These are phyloP conservation scores for Sequoia sempervirens DNA, from an alignment of 75 land plant genomes.

Conservation along the genomic window DNA sequence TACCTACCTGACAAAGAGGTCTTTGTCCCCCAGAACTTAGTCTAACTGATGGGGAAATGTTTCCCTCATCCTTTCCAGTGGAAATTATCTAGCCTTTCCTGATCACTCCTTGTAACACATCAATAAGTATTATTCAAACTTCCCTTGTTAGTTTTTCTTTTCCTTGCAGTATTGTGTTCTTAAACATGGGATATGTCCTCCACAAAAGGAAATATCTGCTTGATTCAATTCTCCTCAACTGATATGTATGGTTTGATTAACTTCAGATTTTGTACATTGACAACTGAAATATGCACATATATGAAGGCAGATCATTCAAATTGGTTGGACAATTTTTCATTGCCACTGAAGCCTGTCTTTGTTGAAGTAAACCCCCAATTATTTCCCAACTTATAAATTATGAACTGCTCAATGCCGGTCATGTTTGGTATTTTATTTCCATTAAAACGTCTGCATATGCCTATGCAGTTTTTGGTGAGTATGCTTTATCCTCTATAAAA, in stretches of 20 bases:
- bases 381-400: not conserved
- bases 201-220: not conserved
- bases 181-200: not conserved
- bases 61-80: not conserved
- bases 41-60: not conserved
- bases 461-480: not conserved
- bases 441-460: not conserved
- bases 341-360: not conserved
- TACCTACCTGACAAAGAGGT: not conserved
- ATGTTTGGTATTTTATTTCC: not conserved
- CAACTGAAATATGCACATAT: not conserved
- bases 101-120: not conserved
- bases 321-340: not conserved
- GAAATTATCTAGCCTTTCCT: not conserved
- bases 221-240: not conserved
- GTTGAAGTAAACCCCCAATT: not conserved
- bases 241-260: not conserved
- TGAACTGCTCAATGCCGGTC: not conserved
- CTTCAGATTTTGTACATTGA: not conserved
- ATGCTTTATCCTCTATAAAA: not conserved
- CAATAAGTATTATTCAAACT: not conserved
- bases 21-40: not conserved
- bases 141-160: not conserved
- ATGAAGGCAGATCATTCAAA: not conserved
- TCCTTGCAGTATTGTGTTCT: not conserved